These are phyloP conservation scores for Cytospora mali DNA, from an alignment of 2,329 filamentous ascomycete species.

Conservation along the genomic window DNA sequence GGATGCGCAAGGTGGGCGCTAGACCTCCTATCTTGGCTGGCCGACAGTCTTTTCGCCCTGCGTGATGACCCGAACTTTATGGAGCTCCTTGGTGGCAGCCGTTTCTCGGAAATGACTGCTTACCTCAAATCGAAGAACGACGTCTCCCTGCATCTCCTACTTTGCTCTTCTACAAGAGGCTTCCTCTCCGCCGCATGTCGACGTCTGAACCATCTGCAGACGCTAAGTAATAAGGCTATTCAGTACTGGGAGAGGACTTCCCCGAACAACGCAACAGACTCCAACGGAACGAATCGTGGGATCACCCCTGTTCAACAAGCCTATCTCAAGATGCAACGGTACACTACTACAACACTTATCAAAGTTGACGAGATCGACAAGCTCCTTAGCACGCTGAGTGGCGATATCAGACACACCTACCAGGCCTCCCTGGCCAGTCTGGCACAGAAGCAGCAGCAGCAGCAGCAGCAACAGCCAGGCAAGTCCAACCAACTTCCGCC, in stretches of 20 bases:
- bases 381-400: slow-evolving; percentile 54
- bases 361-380: slow-evolving; percentile 65
- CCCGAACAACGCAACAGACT: slow-evolving; percentile 32
- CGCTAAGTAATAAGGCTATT: slow-evolving; percentile 51
- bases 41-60: slow-evolving; percentile 60
- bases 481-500: slow-evolving; percentile 43
- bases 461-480: slow-evolving; percentile 42
- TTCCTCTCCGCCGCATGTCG: slow-evolving; percentile 72
- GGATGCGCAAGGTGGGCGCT: slow-evolving; percentile 80
- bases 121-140: slow-evolving; percentile 59
- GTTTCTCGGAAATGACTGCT: slow-evolving; percentile 51
- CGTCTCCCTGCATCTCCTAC: slow-evolving; percentile 63
- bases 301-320: slow-evolving; percentile 59
- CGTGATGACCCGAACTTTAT: slow-evolving; percentile 55
- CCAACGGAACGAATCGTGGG: slow-evolving; percentile 43
- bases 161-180: slow-evolving; percentile 74
- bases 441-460: slow-evolving; percentile 50
- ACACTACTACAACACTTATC: slow-evolving; percentile 55
- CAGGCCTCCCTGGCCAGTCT: slow-evolving; percentile 47
- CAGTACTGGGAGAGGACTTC: slow-evolving; percentile 48
- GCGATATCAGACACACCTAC: slow-evolving; percentile 56
- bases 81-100: slow-evolving; percentile 49
- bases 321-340: slow-evolving; percentile 56
- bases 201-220: slow-evolving; percentile 61
- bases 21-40: slow-evolving; percentile 67